Evolutionary conservation across 768 basidiomycete genomes (phyloP), one percentile per base, ranked within the genome.

Genomic region (Xanthoconium stramineum): DNA sequence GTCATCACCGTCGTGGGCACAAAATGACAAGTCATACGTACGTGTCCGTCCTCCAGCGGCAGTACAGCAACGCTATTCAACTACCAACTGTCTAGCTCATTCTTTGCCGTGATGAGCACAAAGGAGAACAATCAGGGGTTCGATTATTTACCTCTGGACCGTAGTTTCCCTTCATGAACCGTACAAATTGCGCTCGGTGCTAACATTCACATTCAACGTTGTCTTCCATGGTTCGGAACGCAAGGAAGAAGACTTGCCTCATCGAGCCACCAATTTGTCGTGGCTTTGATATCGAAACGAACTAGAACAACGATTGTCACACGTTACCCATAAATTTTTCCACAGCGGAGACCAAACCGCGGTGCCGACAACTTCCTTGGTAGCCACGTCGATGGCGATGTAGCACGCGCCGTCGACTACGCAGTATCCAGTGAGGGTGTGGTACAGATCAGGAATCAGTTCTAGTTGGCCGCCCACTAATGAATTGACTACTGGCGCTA

Each of bases 31-130:
- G 14, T 17, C 7, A 32, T 8, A 77, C 91, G 66, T 69, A 94
- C 93, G 71, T 96, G 93, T 9, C 92, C 93, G 61, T 88, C 87
- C 66, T 92, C 85, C 45, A 98, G 70, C n/a, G 94, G 49, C 12
- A 56, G 42, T 20, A 56, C 55, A 2, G 49, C 28, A 5, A 56
- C 44, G 15, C 19, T 56, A 12, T 52, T 56, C 30, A 56, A 33
- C 55, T 50, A 56, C 55, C 55, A 56, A 32, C 50, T 52, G 8
- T 28, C 50, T 14, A 6, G 17, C 0, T 30, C 8, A 17, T 35
- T 45, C 55, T 56, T 53, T 37, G n/a, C n/a, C n/a, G n/a, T n/a
- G n/a, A n/a, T n/a, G n/a, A n/a, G n/a, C n/a, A n/a, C n/a, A n/a
- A n/a, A n/a, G n/a, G n/a, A n/a, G n/a, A n/a, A n/a, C n/a, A n/a